A percentile compares a stretch with the other conserved stretches of the same genome.
Evolutionary conservation across 345 rosid species (phyloP).

Genomic region (Moricandia arvensis): DNA sequence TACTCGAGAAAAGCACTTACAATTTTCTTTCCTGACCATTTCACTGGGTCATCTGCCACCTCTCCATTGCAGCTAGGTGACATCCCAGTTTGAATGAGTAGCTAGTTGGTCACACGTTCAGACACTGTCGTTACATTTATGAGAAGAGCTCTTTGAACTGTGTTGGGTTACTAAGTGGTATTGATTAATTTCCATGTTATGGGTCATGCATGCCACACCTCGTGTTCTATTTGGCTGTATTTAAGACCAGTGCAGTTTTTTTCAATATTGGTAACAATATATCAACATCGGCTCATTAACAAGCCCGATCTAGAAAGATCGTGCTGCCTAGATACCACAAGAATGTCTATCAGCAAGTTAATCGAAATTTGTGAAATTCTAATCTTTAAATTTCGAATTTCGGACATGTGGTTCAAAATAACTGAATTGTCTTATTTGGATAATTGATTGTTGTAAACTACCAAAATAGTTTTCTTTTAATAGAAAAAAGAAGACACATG

Average conservation of each 20-base stretch:
- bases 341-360: background rate
- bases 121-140: background rate
- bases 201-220: background rate
- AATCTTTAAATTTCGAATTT: background rate
- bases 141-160: background rate
- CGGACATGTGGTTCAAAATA: background rate
- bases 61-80: background rate
- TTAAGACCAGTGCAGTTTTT: background rate
- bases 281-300: background rate
- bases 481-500: conserved; percentile 2
- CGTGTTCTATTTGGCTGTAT: background rate
- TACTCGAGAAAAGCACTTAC: background rate
- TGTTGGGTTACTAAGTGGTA: background rate
- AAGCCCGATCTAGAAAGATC: background rate
- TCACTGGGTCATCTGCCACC: background rate
- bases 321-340: background rate
- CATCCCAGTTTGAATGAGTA: background rate
- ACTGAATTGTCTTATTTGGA: background rate
- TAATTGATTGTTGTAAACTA: background rate
- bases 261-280: background rate
- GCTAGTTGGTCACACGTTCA: conserved; percentile 8
- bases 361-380: background rate
- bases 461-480: background rate
- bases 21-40: background rate
- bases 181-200: background rate